Evolutionary conservation across 1,284 basidiomycete genomes (phyloP).

Genomic region (Cutaneotrichosporon sp.): DNA sequence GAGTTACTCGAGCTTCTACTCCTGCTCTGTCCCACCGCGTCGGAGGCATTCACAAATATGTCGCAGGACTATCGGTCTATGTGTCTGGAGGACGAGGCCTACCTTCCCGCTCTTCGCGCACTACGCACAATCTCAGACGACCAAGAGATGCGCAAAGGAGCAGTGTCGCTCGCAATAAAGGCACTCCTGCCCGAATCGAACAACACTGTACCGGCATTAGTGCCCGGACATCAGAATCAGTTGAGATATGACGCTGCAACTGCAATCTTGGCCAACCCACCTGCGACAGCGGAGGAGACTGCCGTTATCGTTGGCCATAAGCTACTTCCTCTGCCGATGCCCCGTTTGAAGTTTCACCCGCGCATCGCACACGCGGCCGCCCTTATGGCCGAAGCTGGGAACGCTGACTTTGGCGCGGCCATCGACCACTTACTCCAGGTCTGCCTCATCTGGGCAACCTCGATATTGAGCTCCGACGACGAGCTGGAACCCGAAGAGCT

Average conservation of each 20-base stretch:
- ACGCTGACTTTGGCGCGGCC: constrained; percentile 3
- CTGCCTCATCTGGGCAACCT: constrained; percentile 24
- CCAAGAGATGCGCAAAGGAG: too few relatives aligned
- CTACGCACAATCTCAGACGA: not conserved
- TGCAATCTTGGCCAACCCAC: not conserved
- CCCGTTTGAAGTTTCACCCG: not conserved
- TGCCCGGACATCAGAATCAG: too few relatives aligned
- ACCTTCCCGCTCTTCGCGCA: constrained; percentile 18
- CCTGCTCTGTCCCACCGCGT: constrained; percentile 6
- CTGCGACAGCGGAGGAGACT: not conserved
- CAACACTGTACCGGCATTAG: too few relatives aligned
- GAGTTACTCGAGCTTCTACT: constrained; percentile 19
- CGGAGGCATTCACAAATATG: constrained; percentile 5
- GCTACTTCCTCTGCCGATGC: not conserved
- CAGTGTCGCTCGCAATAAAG: too few relatives aligned
- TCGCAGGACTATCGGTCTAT: constrained; percentile 3
- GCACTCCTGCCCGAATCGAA: too few relatives aligned
- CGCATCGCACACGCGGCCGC: constrained; percentile 7
- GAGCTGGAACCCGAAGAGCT: constrained; percentile 16
- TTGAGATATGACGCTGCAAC: constrained; percentile 10
- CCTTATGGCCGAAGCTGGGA: not conserved
- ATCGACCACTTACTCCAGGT: constrained; percentile 18
- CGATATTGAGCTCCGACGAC: constrained; percentile 17
- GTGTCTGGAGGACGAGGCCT: constrained; percentile 14
- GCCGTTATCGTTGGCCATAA: constrained; percentile 1